Conservation (phyloP, 306 rosid species). For the Castanea mollissima region DNA sequence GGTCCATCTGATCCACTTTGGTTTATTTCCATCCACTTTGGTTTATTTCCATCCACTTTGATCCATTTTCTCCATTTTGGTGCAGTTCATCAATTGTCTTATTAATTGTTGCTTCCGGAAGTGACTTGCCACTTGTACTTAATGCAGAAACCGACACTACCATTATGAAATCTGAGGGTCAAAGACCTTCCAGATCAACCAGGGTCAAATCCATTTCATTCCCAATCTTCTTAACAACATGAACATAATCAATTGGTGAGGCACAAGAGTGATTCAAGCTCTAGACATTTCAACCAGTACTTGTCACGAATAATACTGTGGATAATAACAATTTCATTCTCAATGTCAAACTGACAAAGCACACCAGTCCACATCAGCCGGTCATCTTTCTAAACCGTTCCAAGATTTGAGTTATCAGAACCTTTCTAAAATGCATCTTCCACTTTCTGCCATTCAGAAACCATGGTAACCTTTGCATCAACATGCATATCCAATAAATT, state of each 20-base stretch:
- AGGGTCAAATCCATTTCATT: conserved; percentile 90
- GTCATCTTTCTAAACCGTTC: conserved; percentile 76
- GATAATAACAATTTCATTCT: conserved; percentile 80
- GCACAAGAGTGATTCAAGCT: conserved; percentile 85
- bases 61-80: no score
- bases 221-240: conserved; percentile 93
- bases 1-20: no score
- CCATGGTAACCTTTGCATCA: conserved; percentile 16
- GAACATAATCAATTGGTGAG: conserved; percentile 91
- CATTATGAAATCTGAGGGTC: conserved; percentile 87
- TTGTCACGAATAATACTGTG: conserved; percentile 91
- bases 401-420: conserved; percentile 54
- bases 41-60: no score
- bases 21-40: no score
- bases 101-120: conserved; percentile 72
- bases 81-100: conserved; percentile 55
- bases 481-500: conserved; percentile 8
- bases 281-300: conserved; percentile 85
- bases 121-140: conserved; percentile 95
- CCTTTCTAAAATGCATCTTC: conserved; percentile 71
- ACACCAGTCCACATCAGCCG: conserved; percentile 89
- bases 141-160: conserved; percentile 96
- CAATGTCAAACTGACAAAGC: conserved; percentile 84
- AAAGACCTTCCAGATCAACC: conserved; percentile 89
- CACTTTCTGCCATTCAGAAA: conserved; percentile 70